Evolutionary conservation across 306 rosid genomes (phyloP), one percentile per base, ranked within the genome.

Genomic region (Biancaea sappan): DNA sequence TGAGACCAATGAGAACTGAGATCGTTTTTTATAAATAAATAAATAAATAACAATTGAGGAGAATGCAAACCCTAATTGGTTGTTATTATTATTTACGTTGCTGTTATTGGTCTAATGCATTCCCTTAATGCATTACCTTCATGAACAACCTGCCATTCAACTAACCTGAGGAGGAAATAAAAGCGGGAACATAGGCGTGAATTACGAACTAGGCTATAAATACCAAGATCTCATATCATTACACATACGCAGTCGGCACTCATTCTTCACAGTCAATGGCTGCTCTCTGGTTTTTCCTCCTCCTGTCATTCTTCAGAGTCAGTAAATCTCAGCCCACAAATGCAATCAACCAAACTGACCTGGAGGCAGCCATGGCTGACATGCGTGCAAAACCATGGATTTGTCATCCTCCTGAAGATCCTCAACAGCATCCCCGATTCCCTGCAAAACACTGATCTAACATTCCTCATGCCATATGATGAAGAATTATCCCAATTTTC

Each of bases 321-420:
- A 77, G 79, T 52, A 78, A 84, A 38, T 76, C 82, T 77, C 80
- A 81, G 60, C 50, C 84, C 35, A 69, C 58, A 7, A 10, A 50
- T 18, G 57, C 80, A 6, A 29, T 81, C 69, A 70, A 83, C 84
- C 83, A 84, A 79, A 77, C 89, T 8, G 84, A 88, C 64, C 78
- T 86, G 74, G 77, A 72, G 58, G 77, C 50, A 46, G 90, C 90
- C 78, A 85, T 83, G 87, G 13, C 73, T 1, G 86, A 87, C 79
- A 85, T 88, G 89, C 72, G 86, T 84, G 68, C 22, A 28, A 31
- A 66, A 79, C 85, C 79, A 84, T 37, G 89, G 88, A 64, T 85
- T 91, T 70, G 88, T 88, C 19, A 83, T 88, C 79, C 93, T 83
- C 50, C 87, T 90, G 37, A 83, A 82, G 70, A 81, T 82, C 70